These are phyloP conservation scores for Backusella macrospora DNA, from an alignment of 192 early-diverging fungal genomes.

Conservation along the genomic window DNA sequence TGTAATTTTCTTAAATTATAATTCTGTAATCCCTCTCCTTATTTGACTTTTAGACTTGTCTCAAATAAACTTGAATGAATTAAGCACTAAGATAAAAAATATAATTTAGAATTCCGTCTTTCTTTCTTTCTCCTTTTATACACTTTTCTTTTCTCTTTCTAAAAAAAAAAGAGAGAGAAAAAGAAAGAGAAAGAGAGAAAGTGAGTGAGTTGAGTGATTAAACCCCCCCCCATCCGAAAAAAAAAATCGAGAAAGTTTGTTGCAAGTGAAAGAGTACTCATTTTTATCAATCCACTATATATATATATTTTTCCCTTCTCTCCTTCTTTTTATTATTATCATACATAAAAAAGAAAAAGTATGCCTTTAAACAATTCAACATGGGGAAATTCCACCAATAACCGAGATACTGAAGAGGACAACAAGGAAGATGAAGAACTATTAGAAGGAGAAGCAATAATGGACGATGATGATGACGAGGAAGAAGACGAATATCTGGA, in stretches of 20 bases:
- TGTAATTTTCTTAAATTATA: too few relatives aligned
- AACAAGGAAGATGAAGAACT: conserved; percentile 33
- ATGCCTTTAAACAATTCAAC: conserved; percentile 5
- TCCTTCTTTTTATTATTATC: not conserved
- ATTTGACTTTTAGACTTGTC: not conserved
- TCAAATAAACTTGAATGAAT: conserved; percentile 12
- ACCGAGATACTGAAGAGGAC: conserved; percentile 17
- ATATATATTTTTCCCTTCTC: not conserved
- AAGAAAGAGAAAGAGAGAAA: too few relatives aligned
- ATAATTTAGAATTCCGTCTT: conserved; percentile 1
- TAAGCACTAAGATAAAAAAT: too few relatives aligned
- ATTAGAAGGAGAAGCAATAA: not conserved
- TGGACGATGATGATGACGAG: conserved; percentile 37
- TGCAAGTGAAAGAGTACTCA: not conserved
- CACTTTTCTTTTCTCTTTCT: not conserved
- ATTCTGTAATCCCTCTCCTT: too few relatives aligned
- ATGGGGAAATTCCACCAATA: conserved; percentile 1
- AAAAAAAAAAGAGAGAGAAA: not conserved
- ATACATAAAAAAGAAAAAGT: not conserved
- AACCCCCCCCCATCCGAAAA: too few relatives aligned
- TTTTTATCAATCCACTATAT: not conserved
- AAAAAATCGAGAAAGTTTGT: too few relatives aligned
- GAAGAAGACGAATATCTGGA: conserved; percentile 42
- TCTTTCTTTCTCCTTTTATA: conserved; percentile 1
- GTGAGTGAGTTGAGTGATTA: too few relatives aligned